Base-by-base conservation (phyloP, 225 moss, liverwort and hornwort species). In the Neckera pumila region DNA sequence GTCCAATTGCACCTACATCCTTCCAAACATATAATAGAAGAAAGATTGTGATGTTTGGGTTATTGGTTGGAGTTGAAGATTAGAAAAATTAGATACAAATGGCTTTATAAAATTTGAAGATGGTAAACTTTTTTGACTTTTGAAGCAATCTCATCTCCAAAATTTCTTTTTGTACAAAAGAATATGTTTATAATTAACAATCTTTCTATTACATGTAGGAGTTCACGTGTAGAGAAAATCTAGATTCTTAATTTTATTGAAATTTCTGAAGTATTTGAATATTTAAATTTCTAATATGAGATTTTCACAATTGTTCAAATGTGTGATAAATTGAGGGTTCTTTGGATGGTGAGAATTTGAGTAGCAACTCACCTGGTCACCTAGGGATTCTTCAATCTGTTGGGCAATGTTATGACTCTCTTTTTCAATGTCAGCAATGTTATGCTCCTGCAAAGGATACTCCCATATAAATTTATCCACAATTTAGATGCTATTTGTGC, bases 1-100 rank as follows among this genome's bases (percentile, higher is more conserved):
- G 79, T 98, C 96, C 54, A 98, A 92, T 90, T 98, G 96, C 49
- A 98, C 96, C 95, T 96, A 28, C n/a, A 51, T 3, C 63, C 66
- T 77, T 75, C 13, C 21, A 9, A 84, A 66, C 9, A 34, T 16
- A 74, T 63, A 28, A 20, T 78, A 64, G 25, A 85, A 89, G 13
- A 79, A 36, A 73, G 11, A 26, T 85, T 7, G 63, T 84, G 70
- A 79, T 54, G 6, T 22, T 66, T 28, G 7, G 11, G 1, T 84
- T 63, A 15, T 54, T 10, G 1, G 0, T 69, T 84, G 58, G n/a
- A 69, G 17, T 67, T 73, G 36, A 78, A 81, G 12, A 42, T 73
- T 30, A 71, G 22, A 51, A 2, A n/a, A 30, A 61, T 12, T 30
- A 61, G 5, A 38, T 19, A 74, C 18, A 53, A 42, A 74, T 14